Conservation (phyloP, 2,329 filamentous ascomycete species). For the Claviceps sp. region DNA sequence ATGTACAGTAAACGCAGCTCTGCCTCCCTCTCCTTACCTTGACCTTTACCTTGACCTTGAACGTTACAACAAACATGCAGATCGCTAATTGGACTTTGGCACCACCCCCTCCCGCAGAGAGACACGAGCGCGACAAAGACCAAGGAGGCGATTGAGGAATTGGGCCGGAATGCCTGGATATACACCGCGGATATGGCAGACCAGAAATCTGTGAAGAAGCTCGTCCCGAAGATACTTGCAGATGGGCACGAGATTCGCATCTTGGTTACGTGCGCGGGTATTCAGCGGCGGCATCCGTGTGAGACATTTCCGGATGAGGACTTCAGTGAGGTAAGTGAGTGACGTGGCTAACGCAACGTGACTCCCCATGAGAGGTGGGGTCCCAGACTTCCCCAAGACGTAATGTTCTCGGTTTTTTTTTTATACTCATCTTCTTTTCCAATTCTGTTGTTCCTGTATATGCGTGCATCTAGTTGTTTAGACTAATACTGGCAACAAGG, state of each 20-base stretch:
- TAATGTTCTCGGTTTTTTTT: neutral
- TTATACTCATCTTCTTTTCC: neutral
- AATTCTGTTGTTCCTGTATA: too few species aligned
- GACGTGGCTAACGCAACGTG: too few species aligned
- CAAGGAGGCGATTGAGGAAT: constrained; percentile 45
- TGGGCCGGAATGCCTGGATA: constrained; percentile 53
- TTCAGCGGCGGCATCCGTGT: constrained; percentile 66
- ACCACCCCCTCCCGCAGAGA: constrained; percentile 20
- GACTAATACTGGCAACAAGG: constrained; percentile 25
- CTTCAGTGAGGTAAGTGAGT: constrained; percentile 48
- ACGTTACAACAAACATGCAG: too few species aligned
- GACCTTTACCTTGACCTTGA: too few species aligned
- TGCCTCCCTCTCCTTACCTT: neutral
- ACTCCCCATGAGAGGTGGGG: too few species aligned
- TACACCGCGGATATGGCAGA: constrained; percentile 59
- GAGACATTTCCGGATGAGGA: constrained; percentile 64
- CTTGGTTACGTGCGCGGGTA: constrained; percentile 76
- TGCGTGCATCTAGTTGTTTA: too few species aligned
- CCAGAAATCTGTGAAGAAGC: constrained; percentile 41
- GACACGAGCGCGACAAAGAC: constrained; percentile 35
- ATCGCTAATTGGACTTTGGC: too few species aligned
- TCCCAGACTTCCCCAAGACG: neutral
- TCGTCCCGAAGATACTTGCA: constrained; percentile 47
- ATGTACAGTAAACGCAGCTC: neutral
- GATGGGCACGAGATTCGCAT: constrained; percentile 58